phyloP scores from a whole-genome alignment of 2,329 filamentous ascomycete genomes.

The Xylariomycetidae sp. region DNA sequence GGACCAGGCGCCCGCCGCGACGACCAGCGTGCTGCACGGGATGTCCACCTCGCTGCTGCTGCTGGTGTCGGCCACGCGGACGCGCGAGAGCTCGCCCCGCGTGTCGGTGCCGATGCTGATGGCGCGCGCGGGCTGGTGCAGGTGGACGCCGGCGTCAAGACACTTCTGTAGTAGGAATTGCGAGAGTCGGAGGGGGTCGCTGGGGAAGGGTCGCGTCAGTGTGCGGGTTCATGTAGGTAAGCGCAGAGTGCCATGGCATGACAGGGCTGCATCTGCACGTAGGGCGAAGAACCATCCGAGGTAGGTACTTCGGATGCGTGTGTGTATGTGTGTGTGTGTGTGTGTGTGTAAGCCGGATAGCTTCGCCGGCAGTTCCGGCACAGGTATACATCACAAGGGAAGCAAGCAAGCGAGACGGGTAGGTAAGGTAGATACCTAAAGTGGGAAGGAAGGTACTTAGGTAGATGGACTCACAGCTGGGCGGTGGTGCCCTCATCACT shows the following conservation, averaged over 20 bases:
- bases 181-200: constrained; percentile 61
- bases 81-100: constrained; percentile 41
- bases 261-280: too few relatives aligned
- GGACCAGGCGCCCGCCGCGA: constrained; percentile 69
- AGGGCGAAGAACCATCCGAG: too few relatives aligned
- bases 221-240: too few relatives aligned
- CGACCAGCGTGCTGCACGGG: constrained; percentile 58
- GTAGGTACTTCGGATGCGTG: too few relatives aligned
- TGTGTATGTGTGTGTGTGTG: too few relatives aligned
- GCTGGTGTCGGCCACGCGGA: constrained; percentile 42
- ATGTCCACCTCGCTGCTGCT: constrained; percentile 43
- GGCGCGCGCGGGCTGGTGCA: constrained; percentile 59
- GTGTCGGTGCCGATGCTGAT: constrained; percentile 45
- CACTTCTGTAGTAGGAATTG: constrained; percentile 57
- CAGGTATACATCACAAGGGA: neutral
- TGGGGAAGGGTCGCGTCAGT: constrained; percentile 23
- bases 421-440: neutral
- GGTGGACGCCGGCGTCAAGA: constrained; percentile 51
- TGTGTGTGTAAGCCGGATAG: too few relatives aligned
- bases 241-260: too few relatives aligned
- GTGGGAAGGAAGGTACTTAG: neutral
- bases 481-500: constrained; percentile 55
- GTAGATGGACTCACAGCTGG: constrained; percentile 58
- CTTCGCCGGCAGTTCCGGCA: too few relatives aligned
- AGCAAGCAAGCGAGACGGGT: neutral